A percentile compares a stretch with the other conserved stretches of the same genome.
Evolutionary conservation across 2,329 filamentous ascomycete species (phyloP).

Genomic region (Reticulascus tulasneorum): DNA sequence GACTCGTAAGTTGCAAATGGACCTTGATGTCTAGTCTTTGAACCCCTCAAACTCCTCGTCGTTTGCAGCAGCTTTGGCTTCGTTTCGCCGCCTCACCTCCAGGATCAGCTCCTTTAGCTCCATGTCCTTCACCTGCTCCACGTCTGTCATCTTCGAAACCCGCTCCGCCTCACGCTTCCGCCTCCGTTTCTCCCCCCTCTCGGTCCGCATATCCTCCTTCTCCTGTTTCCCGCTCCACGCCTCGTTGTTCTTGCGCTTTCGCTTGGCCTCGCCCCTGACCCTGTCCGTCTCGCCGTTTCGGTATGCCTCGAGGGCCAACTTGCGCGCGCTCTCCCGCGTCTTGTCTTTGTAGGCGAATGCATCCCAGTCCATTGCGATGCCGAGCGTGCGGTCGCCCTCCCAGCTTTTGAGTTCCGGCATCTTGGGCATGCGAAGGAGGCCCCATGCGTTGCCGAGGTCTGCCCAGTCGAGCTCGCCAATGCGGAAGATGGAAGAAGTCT

Average conservation of each 20-base stretch:
- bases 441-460: constrained; percentile 78
- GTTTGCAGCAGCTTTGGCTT: constrained; percentile 35
- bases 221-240: constrained; percentile 73
- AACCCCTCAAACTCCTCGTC: constrained; percentile 59
- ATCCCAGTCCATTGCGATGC: constrained; percentile 60
- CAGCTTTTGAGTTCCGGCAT: constrained; percentile 87
- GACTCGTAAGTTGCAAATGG: no score
- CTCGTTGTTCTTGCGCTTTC: constrained; percentile 60
- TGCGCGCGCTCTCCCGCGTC: constrained; percentile 61
- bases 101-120: constrained; percentile 63
- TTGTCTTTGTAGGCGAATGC: constrained; percentile 69
- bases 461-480: constrained; percentile 79
- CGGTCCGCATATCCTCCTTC: constrained; percentile 57
- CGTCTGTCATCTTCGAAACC: constrained; percentile 63
- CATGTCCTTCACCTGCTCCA: constrained; percentile 59
- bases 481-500: constrained; percentile 87
- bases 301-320: constrained; percentile 49
- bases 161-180: constrained; percentile 61
- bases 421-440: constrained; percentile 77
- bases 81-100: constrained; percentile 57
- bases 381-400: constrained; percentile 62
- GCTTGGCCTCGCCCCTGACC: constrained; percentile 36
- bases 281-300: constrained; percentile 31
- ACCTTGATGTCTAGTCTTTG: no score
- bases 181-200: constrained; percentile 60